Base-by-base conservation (phyloP, 257 asterid genomes). In the Plantago ovata region DNA sequence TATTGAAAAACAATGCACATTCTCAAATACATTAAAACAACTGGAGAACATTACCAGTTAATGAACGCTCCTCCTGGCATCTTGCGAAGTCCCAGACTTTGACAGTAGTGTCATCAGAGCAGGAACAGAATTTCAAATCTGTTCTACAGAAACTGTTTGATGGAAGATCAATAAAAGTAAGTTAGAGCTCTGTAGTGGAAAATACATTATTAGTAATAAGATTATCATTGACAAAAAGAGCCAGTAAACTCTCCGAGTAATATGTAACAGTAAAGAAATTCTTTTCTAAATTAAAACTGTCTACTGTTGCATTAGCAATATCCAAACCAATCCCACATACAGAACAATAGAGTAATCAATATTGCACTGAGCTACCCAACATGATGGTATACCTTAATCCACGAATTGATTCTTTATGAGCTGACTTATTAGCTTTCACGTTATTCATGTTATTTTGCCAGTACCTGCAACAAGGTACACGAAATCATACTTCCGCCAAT, bases 71-170 rank as follows among this genome's bases (percentile, higher is more conserved):
- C 78, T 93, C 98, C 74, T 86, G 98, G 76, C 95, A 89, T 80
- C 97, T 82, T n/a, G 98, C 98, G n/a, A 93, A 93, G 80, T 93
- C 98, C 98, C 98, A 93, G 61, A 93, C 97, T 79, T 93, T 93
- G 58, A 93, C 94, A 38, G 95, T 86, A 61, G 95, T 89, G 73
- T 93, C 98, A 67, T 93, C 98, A 70, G 98, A 93, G 65, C 98
- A 93, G 72, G 98, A 93, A 73, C 98, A 89, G 71, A 93, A 93
- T 80, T 93, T 93, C 84, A 89, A 74, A 83, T 93, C 97, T 21
- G 98, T 89, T 79, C 98, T 73, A 73, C 95, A 86, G 89, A 93
- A 93, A 81, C 98, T 91, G 93, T 53, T 44, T 28, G 36, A 28
- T 45, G 53, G 40, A 68, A 53, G 54, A 66, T 55, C 41, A 60